Percentiles rank a stretch among this genome's conserved stretches.
phyloP scores from a whole-genome alignment of 148 eudicot genomes.

The Bassia scoparia region DNA sequence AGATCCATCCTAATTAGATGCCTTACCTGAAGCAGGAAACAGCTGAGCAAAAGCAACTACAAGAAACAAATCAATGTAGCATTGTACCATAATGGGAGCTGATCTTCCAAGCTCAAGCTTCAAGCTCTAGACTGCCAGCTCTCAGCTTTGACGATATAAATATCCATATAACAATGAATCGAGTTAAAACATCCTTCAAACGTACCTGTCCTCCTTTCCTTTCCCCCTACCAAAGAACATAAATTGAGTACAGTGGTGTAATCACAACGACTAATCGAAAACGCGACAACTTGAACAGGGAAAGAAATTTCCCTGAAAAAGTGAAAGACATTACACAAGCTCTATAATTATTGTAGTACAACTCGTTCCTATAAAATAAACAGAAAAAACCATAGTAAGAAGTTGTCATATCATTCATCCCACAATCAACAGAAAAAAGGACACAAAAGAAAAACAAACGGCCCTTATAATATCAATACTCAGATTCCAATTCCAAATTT shows the following conservation, averaged over 20 bases:
- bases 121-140: constrained; percentile 25
- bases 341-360: no score
- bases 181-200: constrained; percentile 4
- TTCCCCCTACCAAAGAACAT: constrained; percentile 12
- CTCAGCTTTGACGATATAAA: constrained; percentile 15
- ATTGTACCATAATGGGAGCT: constrained; percentile 33
- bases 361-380: no score
- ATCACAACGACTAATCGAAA: neutral
- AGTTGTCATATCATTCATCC: neutral
- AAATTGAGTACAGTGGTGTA: constrained; percentile 3
- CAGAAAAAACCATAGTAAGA: neutral
- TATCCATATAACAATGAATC: constrained; percentile 16
- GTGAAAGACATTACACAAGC: no score
- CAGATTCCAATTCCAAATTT: no score
- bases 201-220: constrained; percentile 19
- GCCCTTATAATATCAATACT: neutral
- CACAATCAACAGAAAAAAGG: neutral
- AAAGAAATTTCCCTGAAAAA: neutral
- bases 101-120: constrained; percentile 47
- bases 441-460: neutral
- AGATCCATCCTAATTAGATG: neutral
- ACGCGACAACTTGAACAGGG: neutral
- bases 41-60: neutral
- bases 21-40: neutral
- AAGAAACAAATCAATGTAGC: neutral